Conservation (phyloP, 2,329 filamentous ascomycete species). For the Talaromyces amestolkiae region DNA sequence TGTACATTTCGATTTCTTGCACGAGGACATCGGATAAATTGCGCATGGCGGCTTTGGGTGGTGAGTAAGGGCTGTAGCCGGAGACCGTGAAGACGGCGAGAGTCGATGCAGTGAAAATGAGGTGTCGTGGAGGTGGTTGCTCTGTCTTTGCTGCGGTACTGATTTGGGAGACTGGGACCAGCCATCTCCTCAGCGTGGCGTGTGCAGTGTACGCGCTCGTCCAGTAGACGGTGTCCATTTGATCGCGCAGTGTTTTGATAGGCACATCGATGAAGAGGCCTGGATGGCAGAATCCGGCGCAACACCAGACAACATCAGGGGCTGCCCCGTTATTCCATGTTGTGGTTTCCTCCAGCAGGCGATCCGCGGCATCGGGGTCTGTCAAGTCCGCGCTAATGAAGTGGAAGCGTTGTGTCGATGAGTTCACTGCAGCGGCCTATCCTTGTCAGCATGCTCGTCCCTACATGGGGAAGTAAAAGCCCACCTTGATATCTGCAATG, state of each 20-base stretch:
- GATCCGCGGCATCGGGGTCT: conserved; percentile 63
- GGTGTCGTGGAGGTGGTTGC: conserved; percentile 56
- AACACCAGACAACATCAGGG: conserved; percentile 88
- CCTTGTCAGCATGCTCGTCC: conserved; percentile 16
- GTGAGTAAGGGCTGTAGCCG: conserved; percentile 81
- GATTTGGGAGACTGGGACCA: conserved; percentile 43
- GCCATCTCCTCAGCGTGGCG: conserved; percentile 73
- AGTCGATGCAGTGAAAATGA: conserved; percentile 82
- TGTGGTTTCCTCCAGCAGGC: conserved; percentile 69
- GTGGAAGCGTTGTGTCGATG: conserved; percentile 71
- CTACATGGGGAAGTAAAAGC: conserved; percentile 17
- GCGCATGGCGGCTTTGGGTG: conserved; percentile 80
- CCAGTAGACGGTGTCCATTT: conserved; percentile 95
- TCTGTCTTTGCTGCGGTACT: conserved; percentile 23
- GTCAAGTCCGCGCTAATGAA: conserved; percentile 82
- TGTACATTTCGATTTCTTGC: conserved; percentile 84
- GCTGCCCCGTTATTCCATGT: conserved; percentile 71
- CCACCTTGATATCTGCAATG: conserved; percentile 63
- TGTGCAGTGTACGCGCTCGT: conserved; percentile 83
- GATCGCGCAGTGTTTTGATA: conserved; percentile 63
- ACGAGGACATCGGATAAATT: conserved; percentile 77
- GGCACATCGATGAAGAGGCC: conserved; percentile 74
- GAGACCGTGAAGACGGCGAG: conserved; percentile 72
- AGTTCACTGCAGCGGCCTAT: conserved; percentile 64
- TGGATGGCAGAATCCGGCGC: conserved; percentile 73